Evolutionary conservation across 495 filamentous ascomycete genomes (phyloP).

Genomic region (Hyphodiscus hymeniophilus): DNA sequence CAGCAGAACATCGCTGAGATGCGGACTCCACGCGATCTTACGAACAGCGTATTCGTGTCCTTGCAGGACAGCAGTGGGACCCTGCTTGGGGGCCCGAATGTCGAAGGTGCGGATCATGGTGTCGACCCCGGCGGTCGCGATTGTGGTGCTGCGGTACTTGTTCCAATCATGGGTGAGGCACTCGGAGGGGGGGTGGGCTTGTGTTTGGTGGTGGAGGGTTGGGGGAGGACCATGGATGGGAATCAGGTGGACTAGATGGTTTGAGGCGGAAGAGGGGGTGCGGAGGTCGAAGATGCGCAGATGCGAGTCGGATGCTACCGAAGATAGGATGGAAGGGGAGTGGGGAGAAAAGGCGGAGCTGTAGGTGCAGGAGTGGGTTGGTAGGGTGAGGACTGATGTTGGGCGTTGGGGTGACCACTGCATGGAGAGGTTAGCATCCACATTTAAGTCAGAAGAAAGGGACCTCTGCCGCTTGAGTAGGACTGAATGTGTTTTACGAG

Average conservation of each 20-base stretch:
- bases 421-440: not conserved
- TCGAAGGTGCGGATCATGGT: slow-evolving; percentile 80
- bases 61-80: slow-evolving; percentile 58
- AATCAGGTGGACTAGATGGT: slow-evolving; percentile 70
- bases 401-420: slow-evolving; percentile 70
- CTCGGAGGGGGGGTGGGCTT: slow-evolving; percentile 44
- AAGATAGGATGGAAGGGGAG: slow-evolving; percentile 66
- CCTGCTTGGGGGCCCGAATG: slow-evolving; percentile 61
- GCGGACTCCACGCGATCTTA: slow-evolving; percentile 81
- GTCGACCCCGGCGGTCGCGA: slow-evolving; percentile 91
- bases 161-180: slow-evolving; percentile 97
- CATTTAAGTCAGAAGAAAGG: too few relatives aligned
- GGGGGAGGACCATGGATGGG: slow-evolving; percentile 61
- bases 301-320: slow-evolving; percentile 77
- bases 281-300: slow-evolving; percentile 85
- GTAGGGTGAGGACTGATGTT: slow-evolving; percentile 71
- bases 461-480: too few relatives aligned
- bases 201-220: slow-evolving; percentile 27
- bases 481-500: too few relatives aligned
- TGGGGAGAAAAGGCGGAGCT: slow-evolving; percentile 74
- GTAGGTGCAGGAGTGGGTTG: slow-evolving; percentile 88
- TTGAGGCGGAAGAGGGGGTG: slow-evolving; percentile 68
- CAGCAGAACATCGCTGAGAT: slow-evolving; percentile 74
- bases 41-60: slow-evolving; percentile 91
- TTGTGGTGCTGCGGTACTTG: slow-evolving; percentile 76